Conservation (phyloP, 2,329 filamentous ascomycete genomes). For the Colletotrichum eleusines region DNA sequence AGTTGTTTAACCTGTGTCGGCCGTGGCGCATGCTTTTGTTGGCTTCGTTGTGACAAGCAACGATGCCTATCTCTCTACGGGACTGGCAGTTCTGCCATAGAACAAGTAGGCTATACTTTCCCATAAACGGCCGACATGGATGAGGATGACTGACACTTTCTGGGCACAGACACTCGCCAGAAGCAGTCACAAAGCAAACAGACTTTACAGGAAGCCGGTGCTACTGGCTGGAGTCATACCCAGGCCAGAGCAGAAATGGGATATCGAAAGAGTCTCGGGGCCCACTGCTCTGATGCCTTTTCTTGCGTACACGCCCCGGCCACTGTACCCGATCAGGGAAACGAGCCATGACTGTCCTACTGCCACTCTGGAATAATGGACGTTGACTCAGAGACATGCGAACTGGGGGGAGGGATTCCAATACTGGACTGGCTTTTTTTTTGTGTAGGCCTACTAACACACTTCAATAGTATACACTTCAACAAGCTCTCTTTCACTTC, state of each 20-base stretch:
- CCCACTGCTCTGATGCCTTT: neutral
- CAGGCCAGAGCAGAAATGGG: neutral
- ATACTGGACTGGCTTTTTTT: neutral
- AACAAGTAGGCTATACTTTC: neutral
- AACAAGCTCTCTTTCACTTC: neutral
- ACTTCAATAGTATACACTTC: slow-evolving; percentile 15
- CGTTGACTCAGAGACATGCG: too few relatives aligned
- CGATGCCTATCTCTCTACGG: too few relatives aligned
- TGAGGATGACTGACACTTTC: neutral
- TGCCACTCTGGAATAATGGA: neutral
- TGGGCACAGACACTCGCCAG: neutral
- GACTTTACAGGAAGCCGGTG: neutral
- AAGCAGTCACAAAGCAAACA: neutral
- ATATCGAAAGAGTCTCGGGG: neutral
- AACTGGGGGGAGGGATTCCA: neutral
- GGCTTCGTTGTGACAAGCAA: too few relatives aligned
- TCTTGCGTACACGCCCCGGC: neutral
- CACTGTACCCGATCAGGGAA: neutral
- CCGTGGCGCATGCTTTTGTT: neutral
- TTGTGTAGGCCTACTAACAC: slow-evolving; percentile 15
- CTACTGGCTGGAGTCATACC: neutral
- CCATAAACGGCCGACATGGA: neutral
- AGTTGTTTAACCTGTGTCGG: neutral
- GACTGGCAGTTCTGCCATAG: too few relatives aligned
- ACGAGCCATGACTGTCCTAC: neutral